These are phyloP conservation scores for Salpingoeca rosetta DNA, from an alignment of 78 protist genomes.

Conservation along the genomic window DNA sequence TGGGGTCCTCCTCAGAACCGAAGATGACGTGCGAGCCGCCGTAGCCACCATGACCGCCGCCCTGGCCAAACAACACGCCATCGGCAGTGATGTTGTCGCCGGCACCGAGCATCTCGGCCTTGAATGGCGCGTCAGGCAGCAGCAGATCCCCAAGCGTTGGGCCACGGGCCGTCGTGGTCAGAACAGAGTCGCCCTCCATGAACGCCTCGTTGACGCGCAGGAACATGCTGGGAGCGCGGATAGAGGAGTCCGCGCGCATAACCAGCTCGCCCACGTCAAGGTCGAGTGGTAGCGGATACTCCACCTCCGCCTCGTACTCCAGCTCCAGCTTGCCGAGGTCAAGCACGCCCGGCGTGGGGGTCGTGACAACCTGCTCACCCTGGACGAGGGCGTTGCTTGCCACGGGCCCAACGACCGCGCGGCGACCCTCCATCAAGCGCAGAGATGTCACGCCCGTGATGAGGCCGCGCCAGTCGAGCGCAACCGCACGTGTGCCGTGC, in stretches of 20 bases:
- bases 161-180: too few relatives aligned
- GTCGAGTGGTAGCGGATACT: too few relatives aligned
- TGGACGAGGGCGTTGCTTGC: too few relatives aligned
- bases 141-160: too few relatives aligned
- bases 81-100: neutral
- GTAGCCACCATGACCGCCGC: neutral
- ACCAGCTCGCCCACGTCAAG: too few relatives aligned
- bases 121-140: too few relatives aligned
- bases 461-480: neutral
- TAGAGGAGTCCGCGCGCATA: too few relatives aligned
- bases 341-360: too few relatives aligned
- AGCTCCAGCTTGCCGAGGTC: too few relatives aligned
- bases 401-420: neutral
- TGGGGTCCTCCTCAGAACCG: too few relatives aligned
- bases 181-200: neutral
- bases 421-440: neutral
- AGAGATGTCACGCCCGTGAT: neutral
- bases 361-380: too few relatives aligned
- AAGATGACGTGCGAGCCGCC: neutral
- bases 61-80: neutral
- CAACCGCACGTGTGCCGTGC: neutral
- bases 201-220: neutral
- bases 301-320: too few relatives aligned
- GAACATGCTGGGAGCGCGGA: neutral
- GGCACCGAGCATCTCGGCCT: neutral